phyloP scores from a whole-genome alignment of 78 protist genomes.

The Dictyostelium discoideum region DNA sequence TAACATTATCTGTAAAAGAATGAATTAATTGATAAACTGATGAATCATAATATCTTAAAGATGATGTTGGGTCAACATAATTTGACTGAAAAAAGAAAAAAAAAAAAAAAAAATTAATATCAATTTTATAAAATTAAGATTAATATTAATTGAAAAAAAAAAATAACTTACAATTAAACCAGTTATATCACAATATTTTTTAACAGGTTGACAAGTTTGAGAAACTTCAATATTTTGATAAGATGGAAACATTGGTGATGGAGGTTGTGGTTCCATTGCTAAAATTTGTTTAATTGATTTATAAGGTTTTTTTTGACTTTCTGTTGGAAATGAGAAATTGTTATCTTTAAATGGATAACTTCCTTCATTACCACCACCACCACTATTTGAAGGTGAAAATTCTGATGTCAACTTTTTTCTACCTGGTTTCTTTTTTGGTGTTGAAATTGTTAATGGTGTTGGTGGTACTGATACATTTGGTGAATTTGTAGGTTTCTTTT shows the following conservation, averaged over 20 bases:
- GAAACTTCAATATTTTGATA: slow-evolving; percentile 61
- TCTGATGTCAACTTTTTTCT: slow-evolving; percentile 20
- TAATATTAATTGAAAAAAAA: neutral
- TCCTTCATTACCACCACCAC: neutral
- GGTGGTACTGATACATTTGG: neutral
- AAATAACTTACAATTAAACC: slow-evolving; percentile 7
- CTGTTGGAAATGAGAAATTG: slow-evolving; percentile 11
- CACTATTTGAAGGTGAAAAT: neutral
- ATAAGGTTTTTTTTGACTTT: slow-evolving; percentile 20
- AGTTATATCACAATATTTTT: slow-evolving; percentile 51
- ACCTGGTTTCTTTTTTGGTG: slow-evolving; percentile 42
- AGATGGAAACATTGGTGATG: slow-evolving; percentile 49
- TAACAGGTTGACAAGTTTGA: slow-evolving; percentile 14
- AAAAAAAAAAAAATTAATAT: neutral
- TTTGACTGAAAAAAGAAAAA: neutral
- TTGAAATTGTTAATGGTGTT: neutral
- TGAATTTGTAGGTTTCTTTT: neutral
- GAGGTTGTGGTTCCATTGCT: neutral
- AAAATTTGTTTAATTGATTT: slow-evolving; percentile 55
- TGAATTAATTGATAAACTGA: slow-evolving; percentile 31
- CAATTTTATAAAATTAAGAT: neutral
- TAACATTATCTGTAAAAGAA: slow-evolving; percentile 23
- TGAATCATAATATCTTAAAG: slow-evolving; percentile 50
- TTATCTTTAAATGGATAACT: slow-evolving; percentile 33
- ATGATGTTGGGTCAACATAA: slow-evolving; percentile 55